Base-by-base conservation (phyloP, 75 land plant genomes). In the Cupressus sempervirens region DNA sequence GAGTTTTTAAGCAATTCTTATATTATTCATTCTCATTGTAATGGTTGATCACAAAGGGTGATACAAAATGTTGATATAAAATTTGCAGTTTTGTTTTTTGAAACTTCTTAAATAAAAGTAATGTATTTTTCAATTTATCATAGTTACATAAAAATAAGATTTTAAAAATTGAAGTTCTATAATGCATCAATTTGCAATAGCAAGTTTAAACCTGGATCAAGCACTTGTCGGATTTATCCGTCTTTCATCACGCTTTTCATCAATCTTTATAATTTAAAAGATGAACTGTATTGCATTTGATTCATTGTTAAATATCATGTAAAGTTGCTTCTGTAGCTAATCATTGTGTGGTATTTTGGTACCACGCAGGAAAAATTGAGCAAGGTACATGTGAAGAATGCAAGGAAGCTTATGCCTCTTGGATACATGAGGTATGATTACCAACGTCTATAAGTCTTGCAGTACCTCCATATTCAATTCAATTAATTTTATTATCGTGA, bases 301-400 rank as follows among this genome's bases (percentile, higher is more conserved):
- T 62, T 50, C 34, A 82, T 48, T 82, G 35, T 82, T 35, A 52
- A 1, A 5, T 18, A 14, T 32, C 23, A 48, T 4, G 7, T 82
- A 30, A 50, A 46, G 38, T 34, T 52, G 38, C 18, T 43, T 52
- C 68, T 53, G 8, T 45, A 84, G 45, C 54, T 26, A 30, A 23
- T 84, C 23, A 68, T 83, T 46, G 45, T 18, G 35, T 81, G 50
- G 32, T 65, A 13, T 36, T 26, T 2, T 50, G 56, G 53, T 11
- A 29, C 83, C 29, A n/a, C 85, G 38, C 90, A 97, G 99, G 96
- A 77, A 97, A 96, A 84, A 97, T 97, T 82, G 99, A 94, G 89
- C 96, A 96, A 86, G 93, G 94, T 32, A 96, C 99, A 45, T 70
- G 62, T 80, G 99, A 97, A 75, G 99, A 97, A 80, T 92, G 96